Conservation (phyloP, 164 flowering plant genomes). For the Magnolia kwangsiensis region DNA sequence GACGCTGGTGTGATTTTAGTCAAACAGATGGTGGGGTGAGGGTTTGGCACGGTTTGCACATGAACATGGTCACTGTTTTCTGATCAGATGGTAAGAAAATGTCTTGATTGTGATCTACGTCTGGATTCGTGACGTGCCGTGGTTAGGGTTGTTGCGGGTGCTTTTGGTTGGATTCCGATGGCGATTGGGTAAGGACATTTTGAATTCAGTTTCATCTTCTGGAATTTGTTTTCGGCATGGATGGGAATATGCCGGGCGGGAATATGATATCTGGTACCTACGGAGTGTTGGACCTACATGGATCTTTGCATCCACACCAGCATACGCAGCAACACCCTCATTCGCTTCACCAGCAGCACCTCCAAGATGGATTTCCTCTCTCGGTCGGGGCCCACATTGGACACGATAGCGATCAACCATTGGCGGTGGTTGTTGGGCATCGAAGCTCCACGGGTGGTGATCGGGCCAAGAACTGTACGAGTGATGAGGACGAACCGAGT, state of each 20-base stretch:
- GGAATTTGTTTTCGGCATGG: constrained; percentile 6
- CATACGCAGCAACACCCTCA: constrained; percentile 4
- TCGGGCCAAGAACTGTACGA: constrained; percentile 11
- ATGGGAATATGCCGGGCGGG: constrained; percentile 17
- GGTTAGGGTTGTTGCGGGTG: neutral
- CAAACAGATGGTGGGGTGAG: neutral
- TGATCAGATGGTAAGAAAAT: neutral
- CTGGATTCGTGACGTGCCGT: neutral
- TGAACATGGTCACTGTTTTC: too few species aligned
- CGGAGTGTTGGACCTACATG: constrained; percentile 16
- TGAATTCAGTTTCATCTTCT: neutral
- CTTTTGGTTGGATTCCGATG: neutral
- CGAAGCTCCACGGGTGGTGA: constrained; percentile 2
- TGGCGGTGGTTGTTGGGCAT: neutral
- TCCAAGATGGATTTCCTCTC: constrained; percentile 17
- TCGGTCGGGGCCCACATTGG: constrained; percentile 3
- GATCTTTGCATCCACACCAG: constrained; percentile 16
- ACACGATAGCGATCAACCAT: neutral
- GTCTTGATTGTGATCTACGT: neutral
- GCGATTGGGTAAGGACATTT: neutral
- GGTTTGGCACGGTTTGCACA: neutral
- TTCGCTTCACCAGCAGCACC: constrained; percentile 9
- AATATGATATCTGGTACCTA: constrained; percentile 14
- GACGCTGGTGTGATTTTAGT: too few species aligned
- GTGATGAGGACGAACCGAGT: constrained; percentile 23